Evolutionary conservation across 2,329 filamentous ascomycete species (phyloP).

Genomic region (Ophiosphaerella herpotricha): DNA sequence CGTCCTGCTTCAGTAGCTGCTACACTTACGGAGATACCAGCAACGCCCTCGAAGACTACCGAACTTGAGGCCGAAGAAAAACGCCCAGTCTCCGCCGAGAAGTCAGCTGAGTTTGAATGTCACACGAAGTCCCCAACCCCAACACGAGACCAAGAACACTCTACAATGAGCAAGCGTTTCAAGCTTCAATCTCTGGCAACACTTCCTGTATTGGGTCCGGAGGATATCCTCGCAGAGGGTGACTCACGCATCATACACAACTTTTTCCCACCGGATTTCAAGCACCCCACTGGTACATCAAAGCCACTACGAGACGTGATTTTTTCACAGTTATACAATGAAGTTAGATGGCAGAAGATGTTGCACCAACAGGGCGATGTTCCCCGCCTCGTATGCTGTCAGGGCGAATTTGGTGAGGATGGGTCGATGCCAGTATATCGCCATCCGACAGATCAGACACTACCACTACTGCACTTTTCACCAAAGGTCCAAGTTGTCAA

Average conservation of each 20-base stretch:
- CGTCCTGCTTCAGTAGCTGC: conserved; percentile 4
- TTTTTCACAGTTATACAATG: conserved; percentile 72
- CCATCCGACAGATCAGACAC: conserved; percentile 87
- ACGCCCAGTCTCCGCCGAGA: neutral
- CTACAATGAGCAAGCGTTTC: conserved; percentile 18
- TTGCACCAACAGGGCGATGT: conserved; percentile 89
- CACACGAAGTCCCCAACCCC: neutral
- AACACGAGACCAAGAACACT: neutral
- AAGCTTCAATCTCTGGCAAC: conserved; percentile 48
- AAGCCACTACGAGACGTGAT: conserved; percentile 59
- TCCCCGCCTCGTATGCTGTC: conserved; percentile 86
- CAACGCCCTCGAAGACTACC: conserved; percentile 5
- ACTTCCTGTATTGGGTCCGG: conserved; percentile 50
- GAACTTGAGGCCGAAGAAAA: neutral
- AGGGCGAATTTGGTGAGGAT: conserved; percentile 71
- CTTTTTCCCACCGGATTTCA: conserved; percentile 60
- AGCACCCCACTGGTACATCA: conserved; percentile 30
- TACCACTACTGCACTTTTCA: conserved; percentile 76
- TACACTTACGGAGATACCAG: neutral
- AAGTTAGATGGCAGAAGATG: conserved; percentile 91
- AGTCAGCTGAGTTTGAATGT: neutral
- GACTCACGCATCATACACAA: conserved; percentile 77
- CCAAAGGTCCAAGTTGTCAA: conserved; percentile 72
- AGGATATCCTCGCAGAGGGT: conserved; percentile 72
- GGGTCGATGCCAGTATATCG: conserved; percentile 88